phyloP scores from a whole-genome alignment of 2,329 filamentous ascomycete genomes.

The Seiridium cupressi region DNA sequence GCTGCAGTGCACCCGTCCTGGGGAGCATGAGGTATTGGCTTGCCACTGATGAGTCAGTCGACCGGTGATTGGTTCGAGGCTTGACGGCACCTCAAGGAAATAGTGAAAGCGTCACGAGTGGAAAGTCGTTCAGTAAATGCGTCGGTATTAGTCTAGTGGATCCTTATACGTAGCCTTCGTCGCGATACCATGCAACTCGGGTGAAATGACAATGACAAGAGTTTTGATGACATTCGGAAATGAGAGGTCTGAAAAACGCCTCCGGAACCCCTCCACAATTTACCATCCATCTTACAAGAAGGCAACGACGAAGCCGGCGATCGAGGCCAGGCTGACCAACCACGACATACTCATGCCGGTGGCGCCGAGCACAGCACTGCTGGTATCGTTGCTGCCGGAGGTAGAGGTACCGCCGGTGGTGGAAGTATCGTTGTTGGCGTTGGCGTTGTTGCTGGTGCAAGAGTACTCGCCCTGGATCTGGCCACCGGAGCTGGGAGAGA shows the following conservation, averaged over 20 bases:
- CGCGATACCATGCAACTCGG: constrained; percentile 18
- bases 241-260: constrained; percentile 20
- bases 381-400: constrained; percentile 20
- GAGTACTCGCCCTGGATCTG: constrained; percentile 47
- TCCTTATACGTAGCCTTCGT: constrained; percentile 36
- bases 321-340: constrained; percentile 43
- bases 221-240: constrained; percentile 26
- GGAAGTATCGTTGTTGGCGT: constrained; percentile 49
- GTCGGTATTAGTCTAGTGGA: constrained; percentile 43
- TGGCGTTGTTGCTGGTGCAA: constrained; percentile 50
- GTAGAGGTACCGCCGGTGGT: constrained; percentile 24
- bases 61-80: not conserved
- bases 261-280: constrained; percentile 14
- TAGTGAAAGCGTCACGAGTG: constrained; percentile 13
- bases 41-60: not conserved
- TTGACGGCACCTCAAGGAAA: not conserved
- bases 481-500: constrained; percentile 34
- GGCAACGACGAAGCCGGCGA: constrained; percentile 45
- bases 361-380: constrained; percentile 43
- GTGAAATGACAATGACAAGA: constrained; percentile 25
- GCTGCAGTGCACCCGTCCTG: too few species aligned
- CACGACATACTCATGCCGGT: constrained; percentile 43
- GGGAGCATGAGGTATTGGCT: not conserved
- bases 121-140: constrained; percentile 24
- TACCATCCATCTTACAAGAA: constrained; percentile 43